phyloP scores from a whole-genome alignment of 148 eudicot genomes.

The Diospyros lotus region DNA sequence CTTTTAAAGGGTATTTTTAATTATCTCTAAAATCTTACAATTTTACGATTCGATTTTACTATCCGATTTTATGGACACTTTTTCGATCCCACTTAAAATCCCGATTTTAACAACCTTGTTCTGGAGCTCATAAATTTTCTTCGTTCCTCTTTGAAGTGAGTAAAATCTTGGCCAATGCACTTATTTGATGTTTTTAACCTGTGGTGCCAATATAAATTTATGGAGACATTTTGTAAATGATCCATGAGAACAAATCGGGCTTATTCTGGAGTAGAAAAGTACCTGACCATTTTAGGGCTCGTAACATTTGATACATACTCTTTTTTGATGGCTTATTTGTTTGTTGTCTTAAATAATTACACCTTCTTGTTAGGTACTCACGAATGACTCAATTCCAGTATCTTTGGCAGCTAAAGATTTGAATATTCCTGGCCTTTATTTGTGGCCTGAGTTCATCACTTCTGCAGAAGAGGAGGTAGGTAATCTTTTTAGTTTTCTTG shows the following conservation, averaged over 20 bases:
- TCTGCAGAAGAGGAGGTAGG: constrained; percentile 79
- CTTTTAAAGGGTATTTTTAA: too few species aligned
- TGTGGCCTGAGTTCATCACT: constrained; percentile 75
- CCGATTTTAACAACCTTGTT: too few species aligned
- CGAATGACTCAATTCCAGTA: constrained; percentile 46
- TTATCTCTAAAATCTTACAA: too few species aligned
- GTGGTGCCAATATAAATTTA: background rate
- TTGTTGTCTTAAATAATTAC: background rate
- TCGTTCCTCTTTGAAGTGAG: background rate
- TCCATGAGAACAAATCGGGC: background rate
- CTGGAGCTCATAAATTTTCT: too few species aligned
- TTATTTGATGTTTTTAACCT: background rate
- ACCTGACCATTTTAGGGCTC: background rate
- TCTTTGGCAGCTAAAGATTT: constrained; percentile 69
- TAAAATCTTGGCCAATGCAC: background rate
- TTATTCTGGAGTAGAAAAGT: background rate
- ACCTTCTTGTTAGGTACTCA: constrained; percentile 40
- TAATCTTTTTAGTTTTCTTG: constrained; percentile 9
- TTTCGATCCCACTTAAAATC: too few species aligned
- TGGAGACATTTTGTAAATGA: background rate
- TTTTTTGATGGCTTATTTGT: constrained; percentile 3
- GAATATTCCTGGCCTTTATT: constrained; percentile 72
- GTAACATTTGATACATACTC: background rate
- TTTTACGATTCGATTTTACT: too few species aligned
- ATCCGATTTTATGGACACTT: too few species aligned